Base-by-base conservation (phyloP, 2,329 filamentous ascomycete genomes). In the Emydomyces testavorans region DNA sequence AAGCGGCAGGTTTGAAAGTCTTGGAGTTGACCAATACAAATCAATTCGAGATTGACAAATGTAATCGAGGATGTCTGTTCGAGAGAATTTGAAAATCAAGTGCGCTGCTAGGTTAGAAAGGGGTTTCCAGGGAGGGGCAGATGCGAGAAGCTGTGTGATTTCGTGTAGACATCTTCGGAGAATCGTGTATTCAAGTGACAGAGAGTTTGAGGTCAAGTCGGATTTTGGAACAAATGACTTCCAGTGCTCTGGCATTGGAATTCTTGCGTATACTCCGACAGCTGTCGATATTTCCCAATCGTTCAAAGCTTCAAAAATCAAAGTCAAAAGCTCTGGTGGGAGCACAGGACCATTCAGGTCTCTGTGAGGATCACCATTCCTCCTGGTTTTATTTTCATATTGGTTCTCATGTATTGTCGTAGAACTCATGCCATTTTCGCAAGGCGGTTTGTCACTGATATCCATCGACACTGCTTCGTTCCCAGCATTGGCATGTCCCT, bases 271-370 rank as follows among this genome's bases (percentile, higher is more conserved):
- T 37, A 95, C 77, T 49, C 84, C 81, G 4, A 95, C 71, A 0
- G 85, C 82, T 54, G 82, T 82, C 7, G 90, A 84, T 16, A 93
- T 72, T 65, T 95, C 90, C 90, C 90, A 96, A 63, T 96, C 90
- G 36, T 80, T 80, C 0, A 88, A 78, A 54, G 93, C 61, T 45
- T 68, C 85, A 36, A 95, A 79, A 40, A 96, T 83, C 49, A 90
- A 83, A 26, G 83, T 83, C 87, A 89, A 94, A 32, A 95, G 76
- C 65, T 96, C 90, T 0, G 84, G 79, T 0, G 90, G 90, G 1
- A 96, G 70, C 20, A 44, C 35, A 36, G 50, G 46, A 15, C 32
- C 13, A 18, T 46, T 36, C 1, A 38, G 23, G 11, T 36, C 35
- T 42, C 35, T 37, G 15, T 16, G 6, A 3, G 39, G 40, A 20